Evolutionary conservation across 129 eudicot species (phyloP).

Genomic region (Flaveria ramosissima): DNA sequence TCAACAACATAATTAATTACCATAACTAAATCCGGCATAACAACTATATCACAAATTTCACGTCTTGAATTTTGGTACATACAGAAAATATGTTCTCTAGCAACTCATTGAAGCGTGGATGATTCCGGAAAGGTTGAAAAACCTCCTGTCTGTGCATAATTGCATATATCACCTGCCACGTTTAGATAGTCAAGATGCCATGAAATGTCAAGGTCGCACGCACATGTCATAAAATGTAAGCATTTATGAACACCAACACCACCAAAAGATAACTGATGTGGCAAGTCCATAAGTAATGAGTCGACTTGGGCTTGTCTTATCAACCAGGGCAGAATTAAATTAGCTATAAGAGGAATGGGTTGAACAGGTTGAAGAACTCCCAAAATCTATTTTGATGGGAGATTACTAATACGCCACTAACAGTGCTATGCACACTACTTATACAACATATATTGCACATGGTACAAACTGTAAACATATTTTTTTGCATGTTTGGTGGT

Average conservation of each 20-base stretch:
- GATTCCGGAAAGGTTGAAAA: slow-evolving; percentile 89
- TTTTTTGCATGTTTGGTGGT: not conserved
- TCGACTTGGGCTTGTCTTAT: not conserved
- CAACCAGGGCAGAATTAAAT: not conserved
- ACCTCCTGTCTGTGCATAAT: slow-evolving; percentile 98
- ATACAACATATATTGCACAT: not conserved
- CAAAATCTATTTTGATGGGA: too few relatives aligned
- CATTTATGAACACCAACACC: not conserved
- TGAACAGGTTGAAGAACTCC: not conserved
- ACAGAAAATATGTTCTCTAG: slow-evolving; percentile 90
- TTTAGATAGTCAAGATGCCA: slow-evolving; percentile 19
- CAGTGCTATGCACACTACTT: not conserved
- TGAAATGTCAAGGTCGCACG: not conserved
- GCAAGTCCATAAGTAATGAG: not conserved
- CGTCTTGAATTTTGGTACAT: slow-evolving; percentile 33
- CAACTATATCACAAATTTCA: slow-evolving; percentile 9
- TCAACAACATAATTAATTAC: slow-evolving; percentile 7
- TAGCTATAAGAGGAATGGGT: not conserved
- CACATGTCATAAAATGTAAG: not conserved
- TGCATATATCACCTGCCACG: slow-evolving; percentile 87
- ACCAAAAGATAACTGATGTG: not conserved
- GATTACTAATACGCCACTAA: too few relatives aligned
- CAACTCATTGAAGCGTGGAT: slow-evolving; percentile 95
- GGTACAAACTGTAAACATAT: not conserved
- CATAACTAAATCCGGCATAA: slow-evolving; percentile 15